Percentiles rank a stretch among this genome's conserved stretches.
phyloP scores from a whole-genome alignment of 2,329 filamentous ascomycete species.

The Neoarthrinium moseri region DNA sequence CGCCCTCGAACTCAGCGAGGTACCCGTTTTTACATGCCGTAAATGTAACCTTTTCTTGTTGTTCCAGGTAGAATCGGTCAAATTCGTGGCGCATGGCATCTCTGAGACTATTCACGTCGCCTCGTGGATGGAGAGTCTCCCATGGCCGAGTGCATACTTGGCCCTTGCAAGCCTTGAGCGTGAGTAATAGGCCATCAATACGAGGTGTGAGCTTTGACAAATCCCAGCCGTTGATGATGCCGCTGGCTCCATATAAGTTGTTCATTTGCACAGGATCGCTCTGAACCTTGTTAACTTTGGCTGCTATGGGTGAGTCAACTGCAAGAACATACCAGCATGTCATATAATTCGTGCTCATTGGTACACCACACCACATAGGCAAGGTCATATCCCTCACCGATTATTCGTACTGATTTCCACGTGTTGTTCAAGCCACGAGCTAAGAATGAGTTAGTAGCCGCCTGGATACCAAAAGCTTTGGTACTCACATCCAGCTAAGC shows the following conservation, averaged over 20 bases:
- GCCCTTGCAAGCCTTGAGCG: slow-evolving; percentile 60
- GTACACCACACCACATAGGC: slow-evolving; percentile 70
- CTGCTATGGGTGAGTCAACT: slow-evolving; percentile 24
- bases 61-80: slow-evolving; percentile 50
- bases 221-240: slow-evolving; percentile 29
- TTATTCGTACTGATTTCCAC: slow-evolving; percentile 59
- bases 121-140: slow-evolving; percentile 53
- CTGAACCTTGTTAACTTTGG: no score
- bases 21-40: slow-evolving; percentile 56
- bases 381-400: slow-evolving; percentile 54
- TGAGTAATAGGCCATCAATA: slow-evolving; percentile 58
- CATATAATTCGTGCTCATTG: slow-evolving; percentile 66
- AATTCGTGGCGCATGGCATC: slow-evolving; percentile 48
- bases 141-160: slow-evolving; percentile 54
- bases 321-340: slow-evolving; percentile 44
- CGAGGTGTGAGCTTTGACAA: slow-evolving; percentile 42
- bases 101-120: slow-evolving; percentile 46
- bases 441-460: neutral
- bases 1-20: slow-evolving; percentile 52
- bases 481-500: neutral
- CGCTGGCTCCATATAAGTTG: slow-evolving; percentile 36
- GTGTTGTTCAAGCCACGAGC: slow-evolving; percentile 44
- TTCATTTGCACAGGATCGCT: slow-evolving; percentile 51
- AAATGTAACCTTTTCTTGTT: slow-evolving; percentile 51
- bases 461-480: neutral